Conservation (phyloP, 306 rosid species). For the Sophora flavescens region DNA sequence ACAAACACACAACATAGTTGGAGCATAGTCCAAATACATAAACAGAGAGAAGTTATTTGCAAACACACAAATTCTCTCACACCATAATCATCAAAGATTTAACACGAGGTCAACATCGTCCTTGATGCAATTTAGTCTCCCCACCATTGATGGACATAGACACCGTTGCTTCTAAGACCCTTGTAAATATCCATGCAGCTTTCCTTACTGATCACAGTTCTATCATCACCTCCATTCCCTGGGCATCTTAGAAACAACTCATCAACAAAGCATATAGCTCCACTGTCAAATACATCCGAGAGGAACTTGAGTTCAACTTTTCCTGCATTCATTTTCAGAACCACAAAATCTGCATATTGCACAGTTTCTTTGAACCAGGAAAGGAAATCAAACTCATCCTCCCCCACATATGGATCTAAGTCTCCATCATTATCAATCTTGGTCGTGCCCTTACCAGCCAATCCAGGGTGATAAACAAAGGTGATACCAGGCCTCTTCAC, state of each 20-base stretch:
- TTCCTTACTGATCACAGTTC: conserved; percentile 49
- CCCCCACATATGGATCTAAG: conserved; percentile 65
- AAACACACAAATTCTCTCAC: conserved; percentile 18
- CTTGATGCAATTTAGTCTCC: conserved; percentile 50
- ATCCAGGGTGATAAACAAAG: conserved; percentile 93
- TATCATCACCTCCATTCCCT: conserved; percentile 49
- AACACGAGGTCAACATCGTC: neutral
- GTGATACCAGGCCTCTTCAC: conserved; percentile 84
- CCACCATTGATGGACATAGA: conserved; percentile 97
- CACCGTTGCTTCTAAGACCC: conserved; percentile 81
- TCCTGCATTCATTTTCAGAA: conserved; percentile 89
- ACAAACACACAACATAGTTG: conserved; percentile 25
- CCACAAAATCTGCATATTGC: conserved; percentile 76
- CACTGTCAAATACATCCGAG: conserved; percentile 78
- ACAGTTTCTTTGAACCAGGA: conserved; percentile 95
- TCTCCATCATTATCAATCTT: conserved; percentile 38
- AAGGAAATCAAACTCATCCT: conserved; percentile 78
- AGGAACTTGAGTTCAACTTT: conserved; percentile 75
- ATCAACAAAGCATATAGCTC: conserved; percentile 86
- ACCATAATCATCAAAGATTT: conserved; percentile 39
- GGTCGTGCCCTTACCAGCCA: conserved; percentile 59
- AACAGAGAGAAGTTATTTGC: conserved; percentile 28
- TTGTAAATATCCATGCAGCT: conserved; percentile 70
- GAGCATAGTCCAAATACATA: conserved; percentile 42
- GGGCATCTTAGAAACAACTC: conserved; percentile 85